phyloP scores from a whole-genome alignment of 1,284 basidiomycete genomes.

The Wallemia hederae region DNA sequence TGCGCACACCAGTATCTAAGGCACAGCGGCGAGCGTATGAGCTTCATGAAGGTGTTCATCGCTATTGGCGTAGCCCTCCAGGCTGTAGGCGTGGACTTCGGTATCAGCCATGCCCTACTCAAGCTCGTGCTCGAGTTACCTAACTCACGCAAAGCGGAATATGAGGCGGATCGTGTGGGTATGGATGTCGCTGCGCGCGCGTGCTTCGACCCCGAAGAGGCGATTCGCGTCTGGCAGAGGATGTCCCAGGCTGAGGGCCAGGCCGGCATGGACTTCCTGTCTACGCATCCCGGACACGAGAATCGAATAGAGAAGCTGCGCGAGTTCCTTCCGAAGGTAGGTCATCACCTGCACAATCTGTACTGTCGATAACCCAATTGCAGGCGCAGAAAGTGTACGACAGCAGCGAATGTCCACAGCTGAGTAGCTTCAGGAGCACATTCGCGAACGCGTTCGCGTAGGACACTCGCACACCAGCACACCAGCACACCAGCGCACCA shows the following conservation, averaged over 20 bases:
- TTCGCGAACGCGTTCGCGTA: too few species aligned
- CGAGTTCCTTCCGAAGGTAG: conserved; percentile 14
- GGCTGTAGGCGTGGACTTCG: conserved; percentile 28
- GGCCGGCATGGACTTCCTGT: conserved; percentile 14
- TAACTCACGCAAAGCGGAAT: conserved; percentile 8
- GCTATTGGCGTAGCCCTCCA: conserved; percentile 25
- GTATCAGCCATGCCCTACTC: conserved; percentile 20
- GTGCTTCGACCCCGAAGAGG: background rate
- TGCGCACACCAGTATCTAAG: conserved; percentile 8
- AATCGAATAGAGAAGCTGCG: conserved; percentile 25
- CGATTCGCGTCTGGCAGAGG: background rate
- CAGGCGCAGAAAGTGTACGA: background rate
- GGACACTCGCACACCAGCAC: too few species aligned
- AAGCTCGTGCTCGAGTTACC: conserved; percentile 27
- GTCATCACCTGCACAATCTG: conserved; percentile 2
- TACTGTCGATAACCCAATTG: background rate
- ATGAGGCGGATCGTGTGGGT: conserved; percentile 5
- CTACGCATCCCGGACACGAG: conserved; percentile 43
- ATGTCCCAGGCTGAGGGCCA: background rate
- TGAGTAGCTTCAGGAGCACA: background rate
- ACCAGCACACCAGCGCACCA: too few species aligned
- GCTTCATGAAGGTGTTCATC: conserved; percentile 28
- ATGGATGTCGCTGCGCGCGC: conserved; percentile 6
- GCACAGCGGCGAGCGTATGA: conserved; percentile 16
- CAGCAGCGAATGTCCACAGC: background rate